Base-by-base conservation (phyloP, 2,329 filamentous ascomycete genomes). In the Neurospora crassa region DNA sequence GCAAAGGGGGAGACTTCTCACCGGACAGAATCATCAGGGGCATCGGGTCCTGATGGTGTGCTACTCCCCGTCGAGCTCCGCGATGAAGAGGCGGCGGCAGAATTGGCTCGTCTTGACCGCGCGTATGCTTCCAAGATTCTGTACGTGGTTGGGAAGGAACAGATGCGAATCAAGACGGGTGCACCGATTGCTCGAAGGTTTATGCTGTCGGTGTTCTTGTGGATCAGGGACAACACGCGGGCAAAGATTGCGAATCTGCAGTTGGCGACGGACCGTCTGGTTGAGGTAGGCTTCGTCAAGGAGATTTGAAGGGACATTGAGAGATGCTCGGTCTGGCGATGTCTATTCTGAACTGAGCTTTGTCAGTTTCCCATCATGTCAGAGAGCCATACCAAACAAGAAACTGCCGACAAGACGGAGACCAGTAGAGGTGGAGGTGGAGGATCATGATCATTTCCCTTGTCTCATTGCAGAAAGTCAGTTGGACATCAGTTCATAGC, bases 271-370 rank as follows among this genome's bases (percentile, higher is more conserved):
- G 89, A 91, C 72, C 84, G 85, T 68, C 78, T 91, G 68, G 86
- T 92, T 20, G 90, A 91, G 80, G 88, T 92, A 20, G 90, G 90
- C 0, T 92, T 91, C 77, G 84, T 91, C 1, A 91, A 90, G 79
- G 88, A 91, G 73, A 88, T 91, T 70, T 89, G 76, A 71, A 34
- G 47, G 12, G 16, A 47, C 12, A 37, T 59, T 69, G 24, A 40
- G 69, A 4, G 24, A 20, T 29, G 20, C 3, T 53, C 4, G 20
- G 45, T 14, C 4, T 29, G 45, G 20, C n/a, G 5, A n/a, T 24
- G 20, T 53, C 12, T 53, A 5, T 53, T 5, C 12, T 14, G 20
- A 47, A 11, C 20, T 11, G 20, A 11, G 20, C 24, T 24, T 14
- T 34, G 7, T 59, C 24, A 16, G 47, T 6, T 8, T 29, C 20